Conservation (phyloP, 352 stramenopile species). For the Phytophthora parvispora region DNA sequence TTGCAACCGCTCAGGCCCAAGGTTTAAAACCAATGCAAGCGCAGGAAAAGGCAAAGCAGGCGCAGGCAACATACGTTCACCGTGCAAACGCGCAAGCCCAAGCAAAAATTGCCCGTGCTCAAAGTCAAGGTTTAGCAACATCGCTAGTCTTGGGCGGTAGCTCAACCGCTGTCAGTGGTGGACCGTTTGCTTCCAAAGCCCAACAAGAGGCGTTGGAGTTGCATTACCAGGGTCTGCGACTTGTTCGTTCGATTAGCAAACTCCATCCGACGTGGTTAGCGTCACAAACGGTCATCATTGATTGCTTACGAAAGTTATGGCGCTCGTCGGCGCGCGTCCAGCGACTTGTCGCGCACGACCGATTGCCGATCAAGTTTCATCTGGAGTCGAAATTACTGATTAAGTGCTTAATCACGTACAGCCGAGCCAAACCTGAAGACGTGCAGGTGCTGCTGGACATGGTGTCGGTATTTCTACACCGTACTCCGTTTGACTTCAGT, state of each 20-base stretch:
- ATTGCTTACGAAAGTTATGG: slow-evolving; percentile 97
- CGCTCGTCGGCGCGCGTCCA: slow-evolving; percentile 86
- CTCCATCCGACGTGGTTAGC: slow-evolving; percentile 93
- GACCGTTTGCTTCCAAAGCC: slow-evolving; percentile 76
- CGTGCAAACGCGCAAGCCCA: slow-evolving; percentile 89
- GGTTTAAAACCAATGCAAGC: slow-evolving; percentile 89
- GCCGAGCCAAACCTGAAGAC: slow-evolving; percentile 92
- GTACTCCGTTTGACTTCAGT: slow-evolving; percentile 94
- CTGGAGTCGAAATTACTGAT: slow-evolving; percentile 96
- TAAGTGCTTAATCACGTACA: slow-evolving; percentile 97
- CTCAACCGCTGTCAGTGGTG: slow-evolving; percentile 22
- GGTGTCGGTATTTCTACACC: slow-evolving; percentile 95
- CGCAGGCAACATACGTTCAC: slow-evolving; percentile 89
- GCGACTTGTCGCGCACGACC: slow-evolving; percentile 75
- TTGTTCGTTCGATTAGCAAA: slow-evolving; percentile 94
- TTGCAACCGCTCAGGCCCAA: slow-evolving; percentile 87
- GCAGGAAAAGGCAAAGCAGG: slow-evolving; percentile 93
- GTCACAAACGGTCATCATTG: slow-evolving; percentile 89
- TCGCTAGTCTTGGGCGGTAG: slow-evolving; percentile 37
- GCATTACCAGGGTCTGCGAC: slow-evolving; percentile 94
- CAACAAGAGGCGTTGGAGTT: slow-evolving; percentile 95
- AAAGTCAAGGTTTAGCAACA: slow-evolving; percentile 63
- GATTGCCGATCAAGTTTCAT: slow-evolving; percentile 93
- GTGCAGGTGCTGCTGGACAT: slow-evolving; percentile 98
- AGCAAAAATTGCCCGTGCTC: slow-evolving; percentile 85